phyloP scores from a whole-genome alignment of 495 filamentous ascomycete species.

The Delitschia confertaspora region DNA sequence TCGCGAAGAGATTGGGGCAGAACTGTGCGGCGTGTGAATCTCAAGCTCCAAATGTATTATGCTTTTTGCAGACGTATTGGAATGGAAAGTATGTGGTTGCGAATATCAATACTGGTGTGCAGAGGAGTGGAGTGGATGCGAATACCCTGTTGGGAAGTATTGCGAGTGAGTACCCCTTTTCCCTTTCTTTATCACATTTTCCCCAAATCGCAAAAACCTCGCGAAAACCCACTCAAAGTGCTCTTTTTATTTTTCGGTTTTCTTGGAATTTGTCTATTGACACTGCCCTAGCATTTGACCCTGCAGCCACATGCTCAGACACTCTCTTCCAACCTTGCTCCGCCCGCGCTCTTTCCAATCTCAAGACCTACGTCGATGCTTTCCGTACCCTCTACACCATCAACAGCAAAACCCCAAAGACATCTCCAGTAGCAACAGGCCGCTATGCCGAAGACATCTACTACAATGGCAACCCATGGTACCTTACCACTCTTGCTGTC shows the following conservation, averaged over 20 bases:
- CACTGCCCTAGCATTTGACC: constrained; percentile 43
- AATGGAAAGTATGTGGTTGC: constrained; percentile 44
- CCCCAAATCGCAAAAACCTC: too few species aligned
- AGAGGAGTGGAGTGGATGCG: constrained; percentile 42
- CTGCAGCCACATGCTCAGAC: constrained; percentile 46
- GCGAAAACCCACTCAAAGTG: too few species aligned
- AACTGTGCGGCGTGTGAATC: constrained; percentile 43
- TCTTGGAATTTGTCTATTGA: too few species aligned
- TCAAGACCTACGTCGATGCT: constrained; percentile 54
- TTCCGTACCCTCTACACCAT: constrained; percentile 47
- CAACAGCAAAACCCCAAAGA: constrained; percentile 33
- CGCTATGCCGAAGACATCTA: constrained; percentile 62
- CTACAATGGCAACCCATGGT: constrained; percentile 49
- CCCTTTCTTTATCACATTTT: not conserved
- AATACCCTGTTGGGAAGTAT: constrained; percentile 49
- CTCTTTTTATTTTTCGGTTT: too few species aligned
- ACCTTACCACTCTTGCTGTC: constrained; percentile 53
- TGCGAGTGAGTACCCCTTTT: not conserved
- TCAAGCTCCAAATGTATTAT: constrained; percentile 51
- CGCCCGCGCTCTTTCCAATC: constrained; percentile 54
- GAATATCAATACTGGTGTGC: constrained; percentile 42
- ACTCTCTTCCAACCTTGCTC: constrained; percentile 58
- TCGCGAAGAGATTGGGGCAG: constrained; percentile 42
- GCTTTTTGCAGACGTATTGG: constrained; percentile 61
- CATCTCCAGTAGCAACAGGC: constrained; percentile 52